Evolutionary conservation across 106 monocot genomes (phyloP).

Genomic region (Vanilla planifolia): DNA sequence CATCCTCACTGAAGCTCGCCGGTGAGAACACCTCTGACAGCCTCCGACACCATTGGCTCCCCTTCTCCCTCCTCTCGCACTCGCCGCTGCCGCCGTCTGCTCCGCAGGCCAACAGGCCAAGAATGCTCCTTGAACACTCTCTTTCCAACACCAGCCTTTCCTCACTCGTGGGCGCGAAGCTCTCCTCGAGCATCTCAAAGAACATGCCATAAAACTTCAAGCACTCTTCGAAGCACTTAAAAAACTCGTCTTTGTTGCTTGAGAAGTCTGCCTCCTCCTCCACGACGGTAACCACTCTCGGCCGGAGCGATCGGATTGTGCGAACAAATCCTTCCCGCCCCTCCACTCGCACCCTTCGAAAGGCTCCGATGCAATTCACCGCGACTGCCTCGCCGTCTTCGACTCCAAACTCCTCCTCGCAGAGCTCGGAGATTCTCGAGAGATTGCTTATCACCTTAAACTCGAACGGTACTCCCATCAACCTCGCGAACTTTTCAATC

Average conservation of each 20-base stretch:
- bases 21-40: conserved; percentile 20
- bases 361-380: conserved; percentile 36
- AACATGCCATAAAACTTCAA: conserved; percentile 34
- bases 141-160: conserved; percentile 58
- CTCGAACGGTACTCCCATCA: conserved; percentile 57
- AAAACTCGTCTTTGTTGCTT: conserved; percentile 22
- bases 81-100: conserved; percentile 9
- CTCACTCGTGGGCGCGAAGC: conserved; percentile 40
- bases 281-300: conserved; percentile 47
- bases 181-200: conserved; percentile 55
- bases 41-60: conserved; percentile 33
- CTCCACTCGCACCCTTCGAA: conserved; percentile 16
- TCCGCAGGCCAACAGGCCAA: conserved; percentile 28
- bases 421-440: conserved; percentile 13
- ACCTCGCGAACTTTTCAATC: conserved; percentile 54
- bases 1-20: conserved; percentile 38
- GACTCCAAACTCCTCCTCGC: conserved; percentile 19
- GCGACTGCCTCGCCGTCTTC: conserved; percentile 39
- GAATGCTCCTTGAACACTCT: conserved; percentile 36
- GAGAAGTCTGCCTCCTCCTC: conserved; percentile 58
- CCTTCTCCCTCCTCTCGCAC: conserved; percentile 54
- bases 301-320: conserved; percentile 16
- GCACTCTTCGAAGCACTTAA: conserved; percentile 42
- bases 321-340: conserved; percentile 23
- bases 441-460: conserved; percentile 20